Evolutionary conservation across 805 yeast species (phyloP).

Genomic region (Hanseniaspora meyeri): DNA sequence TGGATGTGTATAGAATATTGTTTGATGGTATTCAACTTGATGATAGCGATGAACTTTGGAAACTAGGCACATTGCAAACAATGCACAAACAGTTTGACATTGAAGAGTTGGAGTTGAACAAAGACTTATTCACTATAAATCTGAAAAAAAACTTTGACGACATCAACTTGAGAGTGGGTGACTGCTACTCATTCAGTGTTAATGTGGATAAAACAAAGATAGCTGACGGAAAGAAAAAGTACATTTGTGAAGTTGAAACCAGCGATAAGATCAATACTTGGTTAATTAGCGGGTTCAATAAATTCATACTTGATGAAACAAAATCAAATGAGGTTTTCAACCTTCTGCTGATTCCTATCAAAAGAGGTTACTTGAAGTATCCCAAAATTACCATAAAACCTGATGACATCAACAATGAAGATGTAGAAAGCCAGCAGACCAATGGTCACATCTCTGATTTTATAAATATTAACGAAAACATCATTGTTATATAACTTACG

Average conservation of each 20-base stretch:
- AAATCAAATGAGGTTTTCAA: constrained; percentile 19
- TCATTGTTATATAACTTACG: neutral
- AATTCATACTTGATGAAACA: constrained; percentile 32
- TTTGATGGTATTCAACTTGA: constrained; percentile 11
- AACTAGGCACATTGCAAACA: neutral
- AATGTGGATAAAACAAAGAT: neutral
- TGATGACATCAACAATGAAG: constrained; percentile 20
- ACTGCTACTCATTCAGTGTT: constrained; percentile 1
- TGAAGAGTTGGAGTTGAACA: neutral
- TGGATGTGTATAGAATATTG: constrained; percentile 2
- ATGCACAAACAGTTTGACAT: neutral
- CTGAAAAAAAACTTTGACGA: neutral
- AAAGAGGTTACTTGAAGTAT: constrained; percentile 55
- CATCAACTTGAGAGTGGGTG: constrained; percentile 6
- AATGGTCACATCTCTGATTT: constrained; percentile 3
- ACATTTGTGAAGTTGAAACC: constrained; percentile 34
- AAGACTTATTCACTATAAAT: neutral
- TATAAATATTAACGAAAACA: constrained; percentile 8
- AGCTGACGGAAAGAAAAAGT: constrained; percentile 20
- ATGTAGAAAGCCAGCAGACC: neutral
- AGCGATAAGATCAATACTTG: constrained; percentile 44
- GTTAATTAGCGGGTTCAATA: constrained; percentile 65
- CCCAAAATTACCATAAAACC: constrained; percentile 47
- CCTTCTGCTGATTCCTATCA: constrained; percentile 56
- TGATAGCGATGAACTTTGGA: neutral